A percentile compares a stretch with the other conserved stretches of the same genome.
Evolutionary conservation across 2,329 filamentous ascomycete genomes (phyloP).

Genomic region (Exophiala viscosa): DNA sequence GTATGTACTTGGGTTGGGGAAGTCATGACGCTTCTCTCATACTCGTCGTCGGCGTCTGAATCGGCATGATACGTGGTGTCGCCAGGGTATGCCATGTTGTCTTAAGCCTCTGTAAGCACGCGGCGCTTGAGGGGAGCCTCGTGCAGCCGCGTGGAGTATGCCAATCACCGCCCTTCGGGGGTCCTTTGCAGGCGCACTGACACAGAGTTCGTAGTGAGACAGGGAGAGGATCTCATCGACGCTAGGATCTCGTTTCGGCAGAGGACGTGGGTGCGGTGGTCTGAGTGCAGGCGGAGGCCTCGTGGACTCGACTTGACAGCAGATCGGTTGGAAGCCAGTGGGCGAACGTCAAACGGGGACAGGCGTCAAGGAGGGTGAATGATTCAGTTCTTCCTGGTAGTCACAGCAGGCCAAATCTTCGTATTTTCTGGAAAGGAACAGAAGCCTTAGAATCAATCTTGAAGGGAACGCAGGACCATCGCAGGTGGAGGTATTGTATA

Average conservation of each 20-base stretch:
- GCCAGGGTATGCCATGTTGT: conserved; percentile 42
- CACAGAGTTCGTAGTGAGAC: no score
- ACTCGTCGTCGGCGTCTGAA: conserved; percentile 64
- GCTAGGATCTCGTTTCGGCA: no score
- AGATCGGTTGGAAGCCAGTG: no score
- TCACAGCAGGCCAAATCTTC: no score
- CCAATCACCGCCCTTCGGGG: not conserved
- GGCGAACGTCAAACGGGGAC: no score
- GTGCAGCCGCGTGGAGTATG: not conserved
- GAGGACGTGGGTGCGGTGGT: no score
- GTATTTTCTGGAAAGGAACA: no score
- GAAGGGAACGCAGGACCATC: not conserved
- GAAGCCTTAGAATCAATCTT: not conserved
- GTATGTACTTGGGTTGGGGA: conserved; percentile 52
- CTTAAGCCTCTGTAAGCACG: conserved; percentile 6
- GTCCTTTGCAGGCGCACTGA: not conserved
- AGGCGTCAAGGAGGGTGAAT: no score
- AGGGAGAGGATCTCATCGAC: no score
- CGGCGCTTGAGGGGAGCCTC: conserved; percentile 13
- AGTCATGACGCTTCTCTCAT: conserved; percentile 57
- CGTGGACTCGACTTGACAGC: no score
- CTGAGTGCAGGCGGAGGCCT: no score
- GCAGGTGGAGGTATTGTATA: not conserved
- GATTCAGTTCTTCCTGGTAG: no score
- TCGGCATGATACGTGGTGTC: conserved; percentile 55